Base-by-base conservation (phyloP, 163 green algal species). In the Trebouxia gelatinosa region DNA sequence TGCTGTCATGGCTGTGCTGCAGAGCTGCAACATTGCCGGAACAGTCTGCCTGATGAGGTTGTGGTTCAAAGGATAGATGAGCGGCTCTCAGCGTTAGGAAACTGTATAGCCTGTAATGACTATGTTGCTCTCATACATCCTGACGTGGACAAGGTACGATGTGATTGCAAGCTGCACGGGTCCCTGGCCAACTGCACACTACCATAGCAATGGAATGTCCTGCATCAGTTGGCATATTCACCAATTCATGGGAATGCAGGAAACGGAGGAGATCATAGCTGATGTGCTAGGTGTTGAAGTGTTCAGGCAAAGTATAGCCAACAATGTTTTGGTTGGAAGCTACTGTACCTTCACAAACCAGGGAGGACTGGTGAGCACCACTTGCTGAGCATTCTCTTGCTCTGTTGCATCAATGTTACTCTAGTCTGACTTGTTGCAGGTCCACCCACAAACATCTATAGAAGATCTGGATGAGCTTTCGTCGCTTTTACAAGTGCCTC, bases 241-340 rank as follows among this genome's bases (percentile, higher is more conserved):
- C 48, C 2, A 28, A 28, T 19, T 23, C 48, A 59, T 29, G 48
- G 3, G 48, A 19, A 35, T 75, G 54, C 87, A 90, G 77, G 93
- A 98, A 78, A 98, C 94, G 6, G 94, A 98, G 86, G 94, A 98
- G 78, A 86, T 97, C n/a, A 86, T 97, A 37, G 90, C 92, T 21
- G 96, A 99, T 88, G 94, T 98, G 81, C 87, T 99, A 74, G 96
- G 96, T 21, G 94, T 99, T 65, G 96, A 99, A 86, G 96, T 99
- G 13, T 99, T 99, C 87, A 88, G 96, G 29, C 94, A 99, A 78
- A 97, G 90, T 2, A 90, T 99, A 23, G 96, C 95, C 0, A 91
- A 91, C 70, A 98, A 99, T 79, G 91, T 95, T 38, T 84, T 99
- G 21, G 94, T 98, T 3, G 96, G 96, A 70, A 97, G 88, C 84